Evolutionary conservation across 2,329 filamentous ascomycete genomes (phyloP).

Genomic region (Hypoxylon sp.): DNA sequence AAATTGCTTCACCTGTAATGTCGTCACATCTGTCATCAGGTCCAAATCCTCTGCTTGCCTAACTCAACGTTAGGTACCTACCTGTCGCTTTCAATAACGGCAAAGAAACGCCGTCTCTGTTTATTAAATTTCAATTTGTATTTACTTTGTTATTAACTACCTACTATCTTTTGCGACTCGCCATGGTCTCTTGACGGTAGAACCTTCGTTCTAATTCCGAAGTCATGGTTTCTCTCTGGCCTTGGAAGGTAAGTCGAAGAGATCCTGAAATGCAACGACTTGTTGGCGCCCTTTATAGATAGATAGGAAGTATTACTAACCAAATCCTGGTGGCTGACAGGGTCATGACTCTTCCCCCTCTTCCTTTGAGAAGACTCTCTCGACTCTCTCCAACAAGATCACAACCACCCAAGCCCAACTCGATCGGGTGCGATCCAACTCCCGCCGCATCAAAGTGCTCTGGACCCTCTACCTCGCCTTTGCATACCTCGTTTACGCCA

Average conservation of each 20-base stretch:
- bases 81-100: neutral
- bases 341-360: slow-evolving; percentile 85
- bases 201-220: slow-evolving; percentile 17
- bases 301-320: slow-evolving; percentile 13
- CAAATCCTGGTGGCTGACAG: slow-evolving; percentile 60
- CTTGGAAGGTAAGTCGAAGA: slow-evolving; percentile 76
- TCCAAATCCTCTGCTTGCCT: slow-evolving; percentile 30
- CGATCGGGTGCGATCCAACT: slow-evolving; percentile 78
- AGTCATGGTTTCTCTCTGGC: slow-evolving; percentile 87
- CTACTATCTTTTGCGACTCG: slow-evolving; percentile 18
- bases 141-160: slow-evolving; percentile 14
- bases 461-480: slow-evolving; percentile 93
- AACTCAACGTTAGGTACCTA: slow-evolving; percentile 13
- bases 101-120: neutral
- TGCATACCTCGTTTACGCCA: slow-evolving; percentile 87
- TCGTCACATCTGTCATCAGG: slow-evolving; percentile 44
- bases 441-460: slow-evolving; percentile 84
- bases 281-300: neutral
- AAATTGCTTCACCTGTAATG: slow-evolving; percentile 39
- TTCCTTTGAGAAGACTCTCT: slow-evolving; percentile 92
- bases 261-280: neutral
- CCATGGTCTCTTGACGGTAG: slow-evolving; percentile 47
- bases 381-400: slow-evolving; percentile 86
- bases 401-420: slow-evolving; percentile 79
- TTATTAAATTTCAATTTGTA: neutral